Evolutionary conservation across 2,329 filamentous ascomycete species (phyloP), one percentile per base, ranked within the genome.

Genomic region (Fusarium annulatum): DNA sequence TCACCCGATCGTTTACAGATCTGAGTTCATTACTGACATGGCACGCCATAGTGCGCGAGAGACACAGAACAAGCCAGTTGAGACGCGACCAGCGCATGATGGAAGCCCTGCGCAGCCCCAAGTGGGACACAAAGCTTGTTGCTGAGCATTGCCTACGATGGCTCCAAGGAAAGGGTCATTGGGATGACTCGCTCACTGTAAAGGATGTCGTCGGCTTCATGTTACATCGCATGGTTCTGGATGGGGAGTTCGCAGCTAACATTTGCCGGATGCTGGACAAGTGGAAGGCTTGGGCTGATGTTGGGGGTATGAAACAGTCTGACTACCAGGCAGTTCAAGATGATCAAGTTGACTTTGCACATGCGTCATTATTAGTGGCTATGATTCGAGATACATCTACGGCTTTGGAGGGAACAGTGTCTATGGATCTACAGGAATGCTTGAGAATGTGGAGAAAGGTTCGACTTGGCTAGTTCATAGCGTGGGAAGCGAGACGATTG

Each of bases 231-330:
- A 89, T 89, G 86, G 82, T 90, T 0, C 82, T 85, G 6, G 85
- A 89, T 45, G 82, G 83, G 16, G 77, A 81, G 61, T 86, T 87
- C 53, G 76, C 87, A 0, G 72, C 75, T 0, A 75, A 74, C 1
- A 66, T 89, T 6, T 85, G 82, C 66, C 72, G 77, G 38, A 84
- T 87, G 78, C 74, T 90, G 38, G 86, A 88, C 64, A 75, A 78
- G 43, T 90, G 88, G 88, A 87, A 85, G 77, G 80, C 82, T 3
- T 90, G 88, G 86, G 84, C 86, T 4, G 87, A 89, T 36, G 85
- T 86, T 62, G 87, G 87, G 12, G 88, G 88, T 12, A 88, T 90
- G 85, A 82, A 84, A 33, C 83, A 79, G 67, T 79, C 82, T 7
- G 87, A 89, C 63, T 81, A 85, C 46, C 79, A 81, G 19, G 71